Base-by-base conservation (phyloP, 1,284 basidiomycete species). In the Coniferiporia sulphurascens region DNA sequence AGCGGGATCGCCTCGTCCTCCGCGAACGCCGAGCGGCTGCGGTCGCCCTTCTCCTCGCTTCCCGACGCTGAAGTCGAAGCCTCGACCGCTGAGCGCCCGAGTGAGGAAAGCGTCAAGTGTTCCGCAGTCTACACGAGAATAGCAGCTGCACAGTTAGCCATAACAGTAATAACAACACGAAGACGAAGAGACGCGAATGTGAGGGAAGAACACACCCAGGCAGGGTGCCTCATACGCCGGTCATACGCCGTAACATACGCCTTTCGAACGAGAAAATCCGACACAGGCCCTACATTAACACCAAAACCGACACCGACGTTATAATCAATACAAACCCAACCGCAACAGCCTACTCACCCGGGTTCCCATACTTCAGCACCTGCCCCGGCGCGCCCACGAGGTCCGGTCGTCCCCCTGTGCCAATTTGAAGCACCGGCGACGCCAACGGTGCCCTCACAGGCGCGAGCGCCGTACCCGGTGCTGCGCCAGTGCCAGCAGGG, bases 161-260 rank as follows among this genome's bases (percentile, higher is more conserved):
- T 3, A 27, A 27, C 5, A 27, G 2, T 27, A 27, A 27, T 3
- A 27, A 27, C 22, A 27, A 49, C 12, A 55, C 36, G 21, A 53
- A 5, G 53, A 12, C 15, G 38, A 8, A 15, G 38, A 41, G 9
- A 38, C 2, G 41, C 15, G 27, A 4, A 12, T 15, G 22, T 22
- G 34, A 27, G 27, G 27, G 27, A 27, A 27, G 27, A 17, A 72
- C 82, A 27, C 66, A 93, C 92, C 95, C 97, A 99, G 22, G 92
- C 83, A 2, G 96, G 95, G 75, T 99, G 95, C 22, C 92, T 80
- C 60, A 95, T 75, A 10, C 93, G 80, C 53, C 97, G 81, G 71
- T 99, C 96, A 72, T 99, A 99, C 2, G 85, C 91, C 3, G 92
- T 86, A 22, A 91, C 86, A 70, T 96, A 97, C 7, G 90, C 93